Evolutionary conservation across 768 basidiomycete species (phyloP).

Genomic region (Serendipita sp.): DNA sequence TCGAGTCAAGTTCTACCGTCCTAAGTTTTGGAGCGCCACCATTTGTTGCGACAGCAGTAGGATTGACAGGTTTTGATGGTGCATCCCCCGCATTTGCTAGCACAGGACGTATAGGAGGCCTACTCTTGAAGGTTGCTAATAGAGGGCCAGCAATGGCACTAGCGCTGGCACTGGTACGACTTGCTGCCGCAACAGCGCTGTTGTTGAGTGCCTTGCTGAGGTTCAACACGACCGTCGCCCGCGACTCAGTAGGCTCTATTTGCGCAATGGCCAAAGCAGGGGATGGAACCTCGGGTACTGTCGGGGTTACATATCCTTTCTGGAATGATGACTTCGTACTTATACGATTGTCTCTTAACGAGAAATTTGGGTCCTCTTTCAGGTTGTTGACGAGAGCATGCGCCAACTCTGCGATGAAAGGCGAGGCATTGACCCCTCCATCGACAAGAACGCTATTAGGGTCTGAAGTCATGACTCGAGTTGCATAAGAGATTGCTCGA

Average conservation of each 20-base stretch:
- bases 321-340: constrained; percentile 7
- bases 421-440: constrained; percentile 44
- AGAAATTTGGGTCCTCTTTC: constrained; percentile 4
- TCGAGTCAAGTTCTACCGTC: constrained; percentile 36
- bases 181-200: background rate
- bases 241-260: background rate
- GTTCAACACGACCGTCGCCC: background rate
- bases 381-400: constrained; percentile 46
- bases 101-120: background rate
- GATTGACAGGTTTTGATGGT: background rate
- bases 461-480: constrained; percentile 73
- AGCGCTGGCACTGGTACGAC: background rate
- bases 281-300: constrained; percentile 24
- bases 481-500: constrained; percentile 65
- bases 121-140: constrained; percentile 1
- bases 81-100: background rate
- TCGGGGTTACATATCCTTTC: constrained; percentile 13
- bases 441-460: constrained; percentile 59
- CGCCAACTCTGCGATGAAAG: constrained; percentile 46
- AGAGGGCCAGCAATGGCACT: constrained; percentile 7
- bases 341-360: background rate
- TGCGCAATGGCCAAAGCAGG: constrained; percentile 7
- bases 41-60: background rate
- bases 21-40: constrained; percentile 15
- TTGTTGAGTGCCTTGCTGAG: background rate